These are phyloP conservation scores for Monosporascus cannonballus DNA, from an alignment of 2,329 filamentous ascomycete genomes.

Conservation along the genomic window DNA sequence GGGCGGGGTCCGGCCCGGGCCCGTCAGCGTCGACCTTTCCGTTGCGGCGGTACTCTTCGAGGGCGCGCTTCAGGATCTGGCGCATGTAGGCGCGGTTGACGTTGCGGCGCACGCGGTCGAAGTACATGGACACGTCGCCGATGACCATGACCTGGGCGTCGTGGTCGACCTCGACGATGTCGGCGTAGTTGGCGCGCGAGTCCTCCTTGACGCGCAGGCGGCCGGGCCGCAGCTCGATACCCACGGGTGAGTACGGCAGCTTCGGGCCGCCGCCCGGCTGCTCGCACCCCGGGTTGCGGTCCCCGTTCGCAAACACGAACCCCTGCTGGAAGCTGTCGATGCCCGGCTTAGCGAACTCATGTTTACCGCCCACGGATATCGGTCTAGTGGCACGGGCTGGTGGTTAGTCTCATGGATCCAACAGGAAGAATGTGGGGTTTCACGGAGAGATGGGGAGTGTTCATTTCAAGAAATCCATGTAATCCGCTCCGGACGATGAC, in stretches of 20 bases:
- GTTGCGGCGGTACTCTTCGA: conserved; percentile 26
- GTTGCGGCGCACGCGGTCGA: conserved; percentile 29
- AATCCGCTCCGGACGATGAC: too few species aligned
- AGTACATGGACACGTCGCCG: conserved; percentile 30
- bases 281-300: conserved; percentile 23
- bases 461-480: background rate
- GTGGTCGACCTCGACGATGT: conserved; percentile 30
- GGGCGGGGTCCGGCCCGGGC: conserved; percentile 6
- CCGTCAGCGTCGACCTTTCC: conserved; percentile 13
- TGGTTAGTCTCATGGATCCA: background rate
- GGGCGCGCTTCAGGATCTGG: conserved; percentile 26
- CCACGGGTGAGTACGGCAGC: conserved; percentile 28
- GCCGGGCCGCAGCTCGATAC: conserved; percentile 26
- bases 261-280: conserved; percentile 20
- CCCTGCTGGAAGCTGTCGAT: conserved; percentile 31
- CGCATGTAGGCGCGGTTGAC: conserved; percentile 33
- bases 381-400: conserved; percentile 21
- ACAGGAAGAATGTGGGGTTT: background rate
- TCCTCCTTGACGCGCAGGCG: conserved; percentile 29
- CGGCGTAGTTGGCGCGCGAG: conserved; percentile 31
- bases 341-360: conserved; percentile 30
- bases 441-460: background rate
- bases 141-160: conserved; percentile 30
- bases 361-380: conserved; percentile 27
- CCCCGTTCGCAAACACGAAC: conserved; percentile 28